Evolutionary conservation across 2,329 filamentous ascomycete species (phyloP).

Genomic region (Sporothrix variecibatus): DNA sequence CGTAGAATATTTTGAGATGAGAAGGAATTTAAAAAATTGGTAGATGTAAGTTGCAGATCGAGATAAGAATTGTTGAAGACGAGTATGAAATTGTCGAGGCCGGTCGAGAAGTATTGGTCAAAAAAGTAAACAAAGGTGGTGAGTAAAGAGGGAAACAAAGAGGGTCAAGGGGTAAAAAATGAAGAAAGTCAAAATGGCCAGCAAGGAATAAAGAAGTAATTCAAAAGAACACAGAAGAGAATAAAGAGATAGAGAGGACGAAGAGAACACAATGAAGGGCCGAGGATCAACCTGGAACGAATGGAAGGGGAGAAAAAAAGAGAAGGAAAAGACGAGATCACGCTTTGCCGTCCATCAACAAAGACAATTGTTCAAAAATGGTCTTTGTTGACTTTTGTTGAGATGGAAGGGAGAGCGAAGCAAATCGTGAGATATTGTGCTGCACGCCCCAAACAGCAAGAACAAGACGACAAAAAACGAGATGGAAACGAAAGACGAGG

Average conservation of each 20-base stretch:
- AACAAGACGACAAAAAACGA: neutral
- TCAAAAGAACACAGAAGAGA: neutral
- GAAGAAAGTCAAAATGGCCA: slow-evolving; percentile 8
- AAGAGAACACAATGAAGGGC: slow-evolving; percentile 22
- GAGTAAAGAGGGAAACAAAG: neutral
- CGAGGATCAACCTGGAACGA: slow-evolving; percentile 30
- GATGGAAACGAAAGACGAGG: neutral
- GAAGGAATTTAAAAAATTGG: neutral
- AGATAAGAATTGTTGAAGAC: neutral
- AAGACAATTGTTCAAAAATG: neutral
- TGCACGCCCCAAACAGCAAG: neutral
- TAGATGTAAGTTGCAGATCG: neutral
- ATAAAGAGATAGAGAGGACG: slow-evolving; percentile 8
- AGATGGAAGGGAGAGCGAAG: slow-evolving; percentile 13
- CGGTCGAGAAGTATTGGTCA: neutral
- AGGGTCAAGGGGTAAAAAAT: neutral
- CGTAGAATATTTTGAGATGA: neutral
- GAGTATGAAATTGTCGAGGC: neutral
- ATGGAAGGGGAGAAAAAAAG: slow-evolving; percentile 23
- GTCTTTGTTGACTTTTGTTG: slow-evolving; percentile 1
- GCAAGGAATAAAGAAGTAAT: slow-evolving; percentile 8
- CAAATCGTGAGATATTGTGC: neutral
- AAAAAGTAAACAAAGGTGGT: neutral
- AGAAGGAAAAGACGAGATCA: slow-evolving; percentile 5
- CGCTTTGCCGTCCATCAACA: slow-evolving; percentile 9